phyloP scores from a whole-genome alignment of 306 rosid species.

The Cicer cuneatum region DNA sequence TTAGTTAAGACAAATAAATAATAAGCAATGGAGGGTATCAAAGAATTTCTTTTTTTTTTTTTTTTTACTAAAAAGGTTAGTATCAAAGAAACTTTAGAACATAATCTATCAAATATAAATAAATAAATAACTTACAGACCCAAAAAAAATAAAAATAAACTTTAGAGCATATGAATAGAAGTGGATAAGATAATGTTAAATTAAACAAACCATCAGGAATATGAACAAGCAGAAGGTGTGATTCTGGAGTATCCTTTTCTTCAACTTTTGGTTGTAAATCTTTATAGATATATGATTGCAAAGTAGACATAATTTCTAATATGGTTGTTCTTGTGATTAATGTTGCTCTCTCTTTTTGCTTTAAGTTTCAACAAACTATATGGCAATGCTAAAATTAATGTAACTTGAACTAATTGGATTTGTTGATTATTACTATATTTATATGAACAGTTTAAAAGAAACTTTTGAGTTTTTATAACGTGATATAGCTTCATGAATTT shows the following conservation, averaged over 20 bases:
- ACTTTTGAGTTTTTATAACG: slow-evolving; percentile 40
- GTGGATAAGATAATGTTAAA: neutral
- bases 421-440: slow-evolving; percentile 30
- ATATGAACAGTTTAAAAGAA: slow-evolving; percentile 35
- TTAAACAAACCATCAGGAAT: slow-evolving; percentile 47
- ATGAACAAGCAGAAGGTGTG: slow-evolving; percentile 39
- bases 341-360: neutral
- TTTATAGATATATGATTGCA: slow-evolving; percentile 7
- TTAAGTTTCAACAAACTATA: neutral
- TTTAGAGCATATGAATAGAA: neutral
- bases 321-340: neutral
- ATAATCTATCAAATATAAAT: neutral
- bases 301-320: slow-evolving; percentile 32
- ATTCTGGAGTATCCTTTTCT: slow-evolving; percentile 26
- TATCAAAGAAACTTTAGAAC: neutral
- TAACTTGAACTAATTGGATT: slow-evolving; percentile 19
- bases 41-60: neutral
- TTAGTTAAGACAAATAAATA: too few species aligned
- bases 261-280: slow-evolving; percentile 39
- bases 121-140: neutral
- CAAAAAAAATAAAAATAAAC: neutral
- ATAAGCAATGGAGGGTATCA: neutral
- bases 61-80: neutral
- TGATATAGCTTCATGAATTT: slow-evolving; percentile 23
- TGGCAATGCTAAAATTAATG: neutral